These are phyloP conservation scores for Cryptococcus sp. DNA, from an alignment of 1,284 basidiomycete genomes.

Conservation along the genomic window DNA sequence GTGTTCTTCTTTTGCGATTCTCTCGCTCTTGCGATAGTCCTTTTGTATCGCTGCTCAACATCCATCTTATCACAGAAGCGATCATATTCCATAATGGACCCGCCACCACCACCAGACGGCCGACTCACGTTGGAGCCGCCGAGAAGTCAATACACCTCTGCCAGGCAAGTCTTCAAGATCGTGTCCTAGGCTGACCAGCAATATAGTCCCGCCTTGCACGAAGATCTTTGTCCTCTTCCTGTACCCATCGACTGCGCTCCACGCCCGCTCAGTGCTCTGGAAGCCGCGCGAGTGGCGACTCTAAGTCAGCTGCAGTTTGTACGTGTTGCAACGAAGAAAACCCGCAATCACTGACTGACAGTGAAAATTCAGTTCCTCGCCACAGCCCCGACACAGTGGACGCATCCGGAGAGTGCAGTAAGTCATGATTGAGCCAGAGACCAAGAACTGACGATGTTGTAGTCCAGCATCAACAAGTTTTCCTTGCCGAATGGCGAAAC, in stretches of 20 bases:
- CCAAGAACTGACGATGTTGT: no score
- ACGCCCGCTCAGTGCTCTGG: constrained; percentile 34
- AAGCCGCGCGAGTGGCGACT: constrained; percentile 38
- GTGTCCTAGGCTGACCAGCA: no score
- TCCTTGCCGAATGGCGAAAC: constrained; percentile 79
- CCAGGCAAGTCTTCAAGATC: no score
- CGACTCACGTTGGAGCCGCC: no score
- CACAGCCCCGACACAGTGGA: constrained; percentile 61
- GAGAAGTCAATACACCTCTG: no score
- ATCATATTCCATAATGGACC: no score
- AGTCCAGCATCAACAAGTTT: constrained; percentile 73
- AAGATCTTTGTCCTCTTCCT: constrained; percentile 25
- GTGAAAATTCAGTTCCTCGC: constrained; percentile 65
- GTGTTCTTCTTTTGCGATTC: no score
- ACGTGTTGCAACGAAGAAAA: neutral
- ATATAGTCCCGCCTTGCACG: constrained; percentile 17
- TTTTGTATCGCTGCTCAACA: no score
- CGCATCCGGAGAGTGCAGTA: constrained; percentile 13
- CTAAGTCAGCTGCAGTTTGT: constrained; percentile 52
- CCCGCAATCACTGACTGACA: constrained; percentile 8
- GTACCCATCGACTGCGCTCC: constrained; percentile 27
- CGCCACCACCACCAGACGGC: no score
- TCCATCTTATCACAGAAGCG: no score
- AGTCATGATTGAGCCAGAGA: neutral
- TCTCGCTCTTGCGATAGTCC: no score